Evolutionary conservation across 768 basidiomycete genomes (phyloP), one percentile per base, ranked within the genome.

Genomic region (Artomyces pyxidatus): DNA sequence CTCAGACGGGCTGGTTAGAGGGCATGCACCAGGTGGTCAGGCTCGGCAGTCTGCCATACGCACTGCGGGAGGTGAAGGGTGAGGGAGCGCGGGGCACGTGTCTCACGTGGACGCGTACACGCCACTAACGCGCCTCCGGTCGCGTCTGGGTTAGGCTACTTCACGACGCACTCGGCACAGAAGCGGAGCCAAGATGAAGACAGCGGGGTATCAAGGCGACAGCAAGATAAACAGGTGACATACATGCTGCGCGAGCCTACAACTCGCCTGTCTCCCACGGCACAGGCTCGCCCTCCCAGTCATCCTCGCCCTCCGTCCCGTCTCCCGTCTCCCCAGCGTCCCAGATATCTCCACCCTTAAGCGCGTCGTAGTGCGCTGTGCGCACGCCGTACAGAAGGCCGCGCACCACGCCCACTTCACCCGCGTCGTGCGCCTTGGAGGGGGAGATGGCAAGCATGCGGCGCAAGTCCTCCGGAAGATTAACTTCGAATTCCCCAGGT

Each of bases 191-290:
- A 35, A 49, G 45, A 56, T 54, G 37, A 40, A 39, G 41, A 40
- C 21, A 56, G 22, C 37, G 41, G 29, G 21, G 37, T 32, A 22
- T 26, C 43, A 27, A 22, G 43, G 22, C 43, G 27, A 16, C 39
- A 50, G 38, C 29, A n/a, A 30, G 42, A 61, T 51, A 48, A 54
- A 52, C 57, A 55, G 58, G 58, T 46, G 61, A 66, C 68, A 64
- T 63, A 35, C 55, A 55, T 37, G 30, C 42, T 40, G 26, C 38
- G 25, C 12, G 47, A 19, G 41, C 51, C 48, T 74, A 88, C 64
- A 90, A 58, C 58, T 88, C 88, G 45, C 80, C 88, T 8, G 78
- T 72, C 65, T 85, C 85, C 88, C 88, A 90, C 51, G 87, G 83
- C 29, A 88, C 74, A 30, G 83, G 82, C 63, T 88, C 87, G 29